Evolutionary conservation across 371 early-diverging fungal genomes (phyloP), one percentile per base, ranked within the genome.

Genomic region (Fennellomyces sp.): DNA sequence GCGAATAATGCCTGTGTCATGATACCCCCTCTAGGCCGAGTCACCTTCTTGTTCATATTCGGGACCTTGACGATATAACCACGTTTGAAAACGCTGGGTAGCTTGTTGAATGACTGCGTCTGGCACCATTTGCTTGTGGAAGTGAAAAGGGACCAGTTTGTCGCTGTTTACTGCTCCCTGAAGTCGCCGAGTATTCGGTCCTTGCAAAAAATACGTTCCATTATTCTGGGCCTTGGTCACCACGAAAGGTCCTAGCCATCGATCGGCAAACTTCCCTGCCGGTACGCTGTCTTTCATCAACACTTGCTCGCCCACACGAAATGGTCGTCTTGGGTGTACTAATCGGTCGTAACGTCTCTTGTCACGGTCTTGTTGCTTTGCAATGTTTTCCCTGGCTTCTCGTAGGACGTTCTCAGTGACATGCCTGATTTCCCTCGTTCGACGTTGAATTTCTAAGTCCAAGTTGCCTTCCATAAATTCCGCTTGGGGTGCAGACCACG

Each of bases 391-490:
- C 17, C 50, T 21, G 1, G 52, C 54, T 8, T 11, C 6, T 7
- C 7, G 17, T 2, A 56, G 8, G 28, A 52, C 28, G 7, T 59
- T 31, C 0, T 31, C 47, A 25, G 50, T n/a, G 19, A 56, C 11
- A 4, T 49, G 13, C 29, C 52, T 29, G 0, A 61, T 48, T 1
- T 25, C 26, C 26, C 50, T 19, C 1, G 60, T 52, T 0, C 62
- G 28, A 13, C 29, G 28, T 11, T 35, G 41, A 0, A 68, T 23
- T 2, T 63, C 65, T 0, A 49, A 57, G 23, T 57, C 60, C 0
- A 51, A 36, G 23, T 69, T 47, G 10, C 66, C 67, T 38, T 58
- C 60, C 0, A 64, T 54, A 27, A 48, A 71, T 30, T 63, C 71
- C 5, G 15, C 3, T 11, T 47, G 29, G 0, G 72, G 72, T 13